Evolutionary conservation across 495 filamentous ascomycete species (phyloP).

Genomic region (Staphylotrichum longicolle): DNA sequence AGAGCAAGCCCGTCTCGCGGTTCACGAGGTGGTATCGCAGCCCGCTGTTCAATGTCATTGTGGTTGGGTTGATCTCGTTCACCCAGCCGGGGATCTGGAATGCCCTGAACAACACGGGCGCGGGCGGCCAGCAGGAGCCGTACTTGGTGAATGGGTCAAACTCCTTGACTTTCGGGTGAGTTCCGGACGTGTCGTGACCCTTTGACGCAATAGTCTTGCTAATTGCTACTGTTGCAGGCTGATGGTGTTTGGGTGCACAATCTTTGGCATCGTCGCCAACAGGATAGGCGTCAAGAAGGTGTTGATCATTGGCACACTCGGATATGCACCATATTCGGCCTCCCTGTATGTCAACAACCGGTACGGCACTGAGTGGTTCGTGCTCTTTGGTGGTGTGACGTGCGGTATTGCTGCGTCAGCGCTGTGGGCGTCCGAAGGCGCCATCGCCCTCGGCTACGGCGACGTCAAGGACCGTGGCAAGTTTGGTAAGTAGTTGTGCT

Average conservation of each 20-base stretch:
- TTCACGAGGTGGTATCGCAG: constrained; percentile 50
- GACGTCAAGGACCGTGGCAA: constrained; percentile 53
- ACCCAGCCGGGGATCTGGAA: constrained; percentile 61
- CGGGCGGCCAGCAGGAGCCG: constrained; percentile 56
- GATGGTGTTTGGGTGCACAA: constrained; percentile 55
- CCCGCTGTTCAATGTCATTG: constrained; percentile 54
- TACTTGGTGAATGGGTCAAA: constrained; percentile 59
- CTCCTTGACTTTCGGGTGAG: constrained; percentile 51
- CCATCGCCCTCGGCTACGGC: constrained; percentile 57
- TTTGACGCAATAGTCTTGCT: too few species aligned
- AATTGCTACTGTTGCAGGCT: constrained; percentile 31
- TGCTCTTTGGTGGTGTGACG: constrained; percentile 53
- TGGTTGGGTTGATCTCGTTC: constrained; percentile 56
- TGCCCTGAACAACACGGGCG: constrained; percentile 56
- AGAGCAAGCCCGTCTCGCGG: constrained; percentile 30
- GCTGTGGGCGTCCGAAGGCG: constrained; percentile 59
- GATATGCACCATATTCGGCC: constrained; percentile 57
- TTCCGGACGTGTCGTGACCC: background rate
- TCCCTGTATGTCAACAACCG: constrained; percentile 59
- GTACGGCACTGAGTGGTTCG: constrained; percentile 56
- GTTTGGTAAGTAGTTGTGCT: constrained; percentile 27
- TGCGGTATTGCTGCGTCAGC: constrained; percentile 56
- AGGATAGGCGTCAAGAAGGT: constrained; percentile 53
- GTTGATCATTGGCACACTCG: constrained; percentile 54
- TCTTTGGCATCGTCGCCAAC: constrained; percentile 54